Base-by-base conservation (phyloP, 495 filamentous ascomycete genomes). In the Tuber calosporum region DNA sequence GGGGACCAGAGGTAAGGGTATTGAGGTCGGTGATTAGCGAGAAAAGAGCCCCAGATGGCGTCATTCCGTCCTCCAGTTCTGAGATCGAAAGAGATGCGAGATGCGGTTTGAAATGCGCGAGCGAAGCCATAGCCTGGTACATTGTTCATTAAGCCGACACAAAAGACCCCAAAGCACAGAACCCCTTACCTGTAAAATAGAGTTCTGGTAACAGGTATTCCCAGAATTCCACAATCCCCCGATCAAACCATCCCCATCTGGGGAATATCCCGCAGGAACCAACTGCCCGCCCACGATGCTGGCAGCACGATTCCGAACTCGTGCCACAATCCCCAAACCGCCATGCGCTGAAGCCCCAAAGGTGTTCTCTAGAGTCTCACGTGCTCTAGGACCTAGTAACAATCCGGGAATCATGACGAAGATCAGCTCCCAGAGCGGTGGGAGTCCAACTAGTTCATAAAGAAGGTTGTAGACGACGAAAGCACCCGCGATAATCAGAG, bases 181-280 rank as follows among this genome's bases (percentile, higher is more conserved):
- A 38, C 19, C 34, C 39, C 39, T 34, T 19, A 77, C 90, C 81
- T 97, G 91, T 36, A 98, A 88, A 30, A 97, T 91, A 75, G 94
- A 97, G 81, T 99, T 99, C 84, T 98, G 94, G 81, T 95, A 99
- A 83, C 96, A 99, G 1, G 93, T 96, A 79, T 97, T 97, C 82
- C 96, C 90, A 84, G 88, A 90, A 80, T 99, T 99, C 26, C 92
- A 92, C 41, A 98, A 82, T 0, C 96, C 95, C 22, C 80, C 80
- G 2, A 82, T 77, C 17, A 74, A 71, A 1, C 72, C 70, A 4
- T 66, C 79, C 7, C 68, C 74, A 17, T 37, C 67, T 8, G 6
- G 40, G 7, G 74, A 67, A 26, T 68, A 66, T 19, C 70, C 78
- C 13, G 69, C 68, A 6, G 66, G 69, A 5, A 67, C 2, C 11